Conservation (phyloP, 495 filamentous ascomycete genomes). For the Tetracladium setigerum region DNA sequence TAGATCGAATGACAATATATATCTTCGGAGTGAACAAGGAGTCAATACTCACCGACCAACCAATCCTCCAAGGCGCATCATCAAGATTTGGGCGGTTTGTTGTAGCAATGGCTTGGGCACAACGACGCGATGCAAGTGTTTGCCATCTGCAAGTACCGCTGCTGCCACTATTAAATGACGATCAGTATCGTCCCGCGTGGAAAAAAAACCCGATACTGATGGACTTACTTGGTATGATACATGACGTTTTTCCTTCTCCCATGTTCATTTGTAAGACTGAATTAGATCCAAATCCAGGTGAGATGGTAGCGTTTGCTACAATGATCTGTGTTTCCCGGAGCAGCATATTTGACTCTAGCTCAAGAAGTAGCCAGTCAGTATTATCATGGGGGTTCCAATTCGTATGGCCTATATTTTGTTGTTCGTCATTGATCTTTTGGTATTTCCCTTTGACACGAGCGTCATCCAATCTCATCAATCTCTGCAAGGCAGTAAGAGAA, state of each 20-base stretch:
- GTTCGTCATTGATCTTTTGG: constrained; percentile 29
- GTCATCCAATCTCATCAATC: constrained; percentile 29
- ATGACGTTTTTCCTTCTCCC: constrained; percentile 23
- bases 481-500: constrained; percentile 37
- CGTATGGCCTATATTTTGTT: constrained; percentile 35
- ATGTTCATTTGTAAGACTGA: constrained; percentile 47
- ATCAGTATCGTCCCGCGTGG: too few relatives aligned
- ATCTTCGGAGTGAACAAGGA: too few relatives aligned
- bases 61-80: constrained; percentile 10
- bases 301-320: constrained; percentile 44
- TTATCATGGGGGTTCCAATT: constrained; percentile 40
- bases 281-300: constrained; percentile 35
- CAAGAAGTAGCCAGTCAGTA: constrained; percentile 50
- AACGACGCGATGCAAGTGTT: constrained; percentile 7
- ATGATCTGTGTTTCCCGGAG: constrained; percentile 44
- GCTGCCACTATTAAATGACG: too few relatives aligned
- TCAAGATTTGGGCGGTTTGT: constrained; percentile 10
- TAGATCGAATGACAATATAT: too few relatives aligned
- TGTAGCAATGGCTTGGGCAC: constrained; percentile 13
- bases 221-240: too few relatives aligned
- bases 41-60: too few relatives aligned
- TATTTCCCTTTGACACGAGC: constrained; percentile 19
- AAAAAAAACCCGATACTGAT: too few relatives aligned
- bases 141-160: constrained; percentile 6
- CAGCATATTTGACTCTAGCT: constrained; percentile 47